A percentile compares a stretch with the other conserved stretches of the same genome.
Evolutionary conservation across 805 yeast species (phyloP).

Genomic region (Candida easanensis): DNA sequence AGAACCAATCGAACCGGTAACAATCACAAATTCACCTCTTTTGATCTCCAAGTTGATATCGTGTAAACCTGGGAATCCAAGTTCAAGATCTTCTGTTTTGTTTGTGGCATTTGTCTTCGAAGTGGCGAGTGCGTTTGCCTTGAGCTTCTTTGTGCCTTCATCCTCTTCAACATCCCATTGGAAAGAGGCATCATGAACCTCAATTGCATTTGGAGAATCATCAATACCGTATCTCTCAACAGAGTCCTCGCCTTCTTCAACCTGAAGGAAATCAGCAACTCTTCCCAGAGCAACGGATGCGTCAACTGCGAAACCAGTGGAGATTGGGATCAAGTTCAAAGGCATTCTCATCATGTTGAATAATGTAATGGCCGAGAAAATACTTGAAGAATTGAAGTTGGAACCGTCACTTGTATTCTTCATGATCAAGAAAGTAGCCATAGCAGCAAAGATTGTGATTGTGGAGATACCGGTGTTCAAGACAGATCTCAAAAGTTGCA

Average conservation of each 20-base stretch:
- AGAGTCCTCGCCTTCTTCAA: slow-evolving; percentile 37
- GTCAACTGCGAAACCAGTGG: slow-evolving; percentile 60
- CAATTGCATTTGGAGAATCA: slow-evolving; percentile 43
- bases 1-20: slow-evolving; percentile 79
- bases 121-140: neutral
- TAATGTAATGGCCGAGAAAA: slow-evolving; percentile 69
- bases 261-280: slow-evolving; percentile 42
- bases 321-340: slow-evolving; percentile 63
- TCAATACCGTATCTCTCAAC: slow-evolving; percentile 30
- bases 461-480: slow-evolving; percentile 65
- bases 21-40: slow-evolving; percentile 68
- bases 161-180: slow-evolving; percentile 48
- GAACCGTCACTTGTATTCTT: slow-evolving; percentile 38
- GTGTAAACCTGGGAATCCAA: slow-evolving; percentile 38
- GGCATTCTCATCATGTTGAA: slow-evolving; percentile 62
- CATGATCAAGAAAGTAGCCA: slow-evolving; percentile 67
- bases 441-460: slow-evolving; percentile 47
- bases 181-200: slow-evolving; percentile 44
- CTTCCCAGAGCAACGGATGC: slow-evolving; percentile 57
- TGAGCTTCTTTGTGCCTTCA: slow-evolving; percentile 6
- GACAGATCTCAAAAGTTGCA: slow-evolving; percentile 64
- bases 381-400: slow-evolving; percentile 50
- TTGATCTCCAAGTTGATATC: slow-evolving; percentile 51
- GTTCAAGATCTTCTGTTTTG: slow-evolving; percentile 10
- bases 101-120: neutral